Evolutionary conservation across 2,329 filamentous ascomycete genomes (phyloP).

Genomic region (Chaetomiaceae sp.): DNA sequence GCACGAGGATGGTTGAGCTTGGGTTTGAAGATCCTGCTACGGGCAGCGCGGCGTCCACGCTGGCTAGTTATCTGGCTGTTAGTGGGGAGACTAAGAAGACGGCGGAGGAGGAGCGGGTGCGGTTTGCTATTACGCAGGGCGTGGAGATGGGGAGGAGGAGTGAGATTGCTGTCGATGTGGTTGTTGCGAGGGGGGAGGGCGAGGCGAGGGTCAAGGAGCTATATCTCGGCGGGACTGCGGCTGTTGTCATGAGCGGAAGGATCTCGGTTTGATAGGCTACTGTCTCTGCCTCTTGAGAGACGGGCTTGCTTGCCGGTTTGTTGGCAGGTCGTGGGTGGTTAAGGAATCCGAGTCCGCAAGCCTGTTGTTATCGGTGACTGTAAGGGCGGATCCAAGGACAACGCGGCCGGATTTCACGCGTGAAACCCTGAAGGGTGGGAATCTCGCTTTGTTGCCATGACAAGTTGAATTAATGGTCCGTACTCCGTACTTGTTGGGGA

Average conservation of each 20-base stretch:
- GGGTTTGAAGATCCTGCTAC: constrained; percentile 57
- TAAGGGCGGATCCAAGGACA: no score
- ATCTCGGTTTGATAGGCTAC: constrained; percentile 23
- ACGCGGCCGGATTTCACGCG: no score
- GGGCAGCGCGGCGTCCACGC: constrained; percentile 57
- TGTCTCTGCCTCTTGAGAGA: no score
- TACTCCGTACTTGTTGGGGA: no score
- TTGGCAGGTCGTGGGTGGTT: no score
- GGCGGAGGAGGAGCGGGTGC: constrained; percentile 29
- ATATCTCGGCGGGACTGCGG: constrained; percentile 29
- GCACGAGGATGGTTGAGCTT: constrained; percentile 57
- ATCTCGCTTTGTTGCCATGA: no score
- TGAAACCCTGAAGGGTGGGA: no score
- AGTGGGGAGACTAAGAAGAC: constrained; percentile 28
- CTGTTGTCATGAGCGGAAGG: constrained; percentile 30
- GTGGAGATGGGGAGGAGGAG: constrained; percentile 63
- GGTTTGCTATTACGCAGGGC: constrained; percentile 57
- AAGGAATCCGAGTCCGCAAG: no score
- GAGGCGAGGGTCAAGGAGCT: constrained; percentile 26
- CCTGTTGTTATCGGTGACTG: no score
- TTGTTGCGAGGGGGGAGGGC: constrained; percentile 1
- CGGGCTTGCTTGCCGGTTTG: no score
- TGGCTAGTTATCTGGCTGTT: constrained; percentile 52
- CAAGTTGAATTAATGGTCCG: no score
- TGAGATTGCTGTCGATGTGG: constrained; percentile 46